Evolutionary conservation across 768 basidiomycete species (phyloP), one percentile per base, ranked within the genome.

Genomic region (Collybiopsis confluens): DNA sequence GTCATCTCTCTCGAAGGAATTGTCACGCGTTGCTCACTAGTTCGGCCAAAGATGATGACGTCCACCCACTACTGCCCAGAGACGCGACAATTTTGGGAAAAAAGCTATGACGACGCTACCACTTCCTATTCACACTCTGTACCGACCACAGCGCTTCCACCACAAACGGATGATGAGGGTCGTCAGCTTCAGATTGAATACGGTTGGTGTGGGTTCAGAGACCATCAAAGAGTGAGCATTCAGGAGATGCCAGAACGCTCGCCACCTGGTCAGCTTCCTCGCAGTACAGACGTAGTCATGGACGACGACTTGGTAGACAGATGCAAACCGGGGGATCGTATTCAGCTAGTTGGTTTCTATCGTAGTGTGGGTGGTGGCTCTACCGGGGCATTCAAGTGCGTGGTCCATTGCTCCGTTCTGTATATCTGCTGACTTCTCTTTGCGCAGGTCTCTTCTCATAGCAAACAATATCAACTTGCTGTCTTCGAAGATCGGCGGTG

Each of bases 221-320:
- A 99, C 70, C 92, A 98, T 69, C 97, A 99, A 70, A 85, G 93
- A 59, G 91, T 98, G 65, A 93, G 86, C 68, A 98, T 99, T 58
- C 97, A 99, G 73, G 97, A 99, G 66, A 98, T 99, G 96, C 97
- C 97, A 2, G 97, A 99, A 71, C 85, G 97, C 21, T 95, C 97
- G 13, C 97, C 97, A 23, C 90, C 97, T 41, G 97, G 97, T 26
- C 96, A 98, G 68, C 77, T 99, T 26, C 97, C 97, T 42, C 81
- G 97, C 45, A 95, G 94, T 62, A 94, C 93, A 33, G 97, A 99
- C 68, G 88, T 98, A 49, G 90, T 98, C 42, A 71, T 98, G 58
- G 96, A 97, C 60, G 95, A 97, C 58, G 97, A 99, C 68, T 74
- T 98, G 46, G 97, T 99, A 28, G 97, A 99, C 71, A 87, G 83